These are phyloP conservation scores for Silene coronaria DNA, from an alignment of 179 eudicot species.

Conservation along the genomic window DNA sequence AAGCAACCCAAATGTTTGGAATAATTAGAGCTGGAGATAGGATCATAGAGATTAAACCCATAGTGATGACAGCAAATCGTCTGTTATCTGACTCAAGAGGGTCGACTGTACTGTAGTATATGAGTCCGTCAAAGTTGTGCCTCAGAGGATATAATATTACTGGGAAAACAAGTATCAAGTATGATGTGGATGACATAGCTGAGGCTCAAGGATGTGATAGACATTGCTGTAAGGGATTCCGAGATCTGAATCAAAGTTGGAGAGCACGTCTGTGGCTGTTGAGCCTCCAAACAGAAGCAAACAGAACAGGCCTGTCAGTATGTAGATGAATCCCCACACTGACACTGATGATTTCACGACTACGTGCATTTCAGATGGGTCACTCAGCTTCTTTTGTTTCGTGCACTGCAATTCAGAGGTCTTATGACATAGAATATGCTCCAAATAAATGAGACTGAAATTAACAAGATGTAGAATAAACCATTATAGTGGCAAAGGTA, in stretches of 20 bases:
- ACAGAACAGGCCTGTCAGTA: constrained; percentile 62
- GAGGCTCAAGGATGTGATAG: constrained; percentile 54
- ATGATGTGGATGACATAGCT: constrained; percentile 47
- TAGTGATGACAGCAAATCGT: constrained; percentile 44
- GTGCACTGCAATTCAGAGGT: constrained; percentile 42
- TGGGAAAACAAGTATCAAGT: too few relatives aligned
- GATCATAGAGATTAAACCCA: constrained; percentile 44
- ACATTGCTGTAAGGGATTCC: constrained; percentile 60
- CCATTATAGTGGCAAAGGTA: too few relatives aligned
- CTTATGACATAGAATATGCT: too few relatives aligned
- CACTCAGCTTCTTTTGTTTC: constrained; percentile 54
- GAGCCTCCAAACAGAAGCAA: constrained; percentile 63
- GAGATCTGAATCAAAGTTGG: constrained; percentile 63
- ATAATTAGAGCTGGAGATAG: constrained; percentile 56
- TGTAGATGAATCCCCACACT: constrained; percentile 53
- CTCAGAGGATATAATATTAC: constrained; percentile 39
- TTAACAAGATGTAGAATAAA: too few relatives aligned
- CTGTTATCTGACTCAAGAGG: constrained; percentile 44
- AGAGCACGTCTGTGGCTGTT: constrained; percentile 64
- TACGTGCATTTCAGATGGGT: constrained; percentile 46
- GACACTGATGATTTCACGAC: constrained; percentile 56
- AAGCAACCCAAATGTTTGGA: constrained; percentile 53
- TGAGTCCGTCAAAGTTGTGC: constrained; percentile 58
- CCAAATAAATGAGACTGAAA: too few relatives aligned
- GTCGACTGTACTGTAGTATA: constrained; percentile 44